Conservation (phyloP, 371 early-diverging fungal species). For the Homolaphlyctis polyrhiza region DNA sequence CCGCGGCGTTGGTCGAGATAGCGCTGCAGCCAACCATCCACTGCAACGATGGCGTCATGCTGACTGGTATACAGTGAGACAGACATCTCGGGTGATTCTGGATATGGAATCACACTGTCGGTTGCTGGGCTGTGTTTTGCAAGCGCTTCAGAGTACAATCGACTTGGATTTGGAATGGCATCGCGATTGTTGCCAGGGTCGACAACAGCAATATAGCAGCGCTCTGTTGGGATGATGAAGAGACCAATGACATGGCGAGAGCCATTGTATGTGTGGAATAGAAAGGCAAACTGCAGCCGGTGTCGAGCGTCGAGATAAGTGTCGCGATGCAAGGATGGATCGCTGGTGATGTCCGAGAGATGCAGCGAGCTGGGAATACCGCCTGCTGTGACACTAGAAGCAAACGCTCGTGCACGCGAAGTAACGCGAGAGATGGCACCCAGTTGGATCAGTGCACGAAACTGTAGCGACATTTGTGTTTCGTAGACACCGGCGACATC, state of each 20-base stretch:
- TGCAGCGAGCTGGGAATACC: neutral
- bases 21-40: constrained; percentile 36
- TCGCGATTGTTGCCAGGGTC: constrained; percentile 57
- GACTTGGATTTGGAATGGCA: constrained; percentile 67
- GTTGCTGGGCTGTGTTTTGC: constrained; percentile 5
- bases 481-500: constrained; percentile 92
- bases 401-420: neutral
- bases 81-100: constrained; percentile 43
- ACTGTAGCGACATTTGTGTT: constrained; percentile 70
- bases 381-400: neutral
- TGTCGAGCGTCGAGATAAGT: neutral
- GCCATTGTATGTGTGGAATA: constrained; percentile 65
- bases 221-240: constrained; percentile 50
- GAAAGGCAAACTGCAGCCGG: constrained; percentile 56
- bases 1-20: constrained; percentile 61
- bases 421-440: constrained; percentile 8
- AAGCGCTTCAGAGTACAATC: constrained; percentile 43
- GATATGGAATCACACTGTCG: constrained; percentile 45
- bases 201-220: constrained; percentile 63
- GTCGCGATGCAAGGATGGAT: neutral
- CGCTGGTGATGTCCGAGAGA: neutral
- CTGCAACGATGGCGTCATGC: constrained; percentile 47
- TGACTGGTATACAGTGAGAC: constrained; percentile 46
- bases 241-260: constrained; percentile 72
- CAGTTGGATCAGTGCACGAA: constrained; percentile 73